Evolutionary conservation across 495 filamentous ascomycete species (phyloP).

Genomic region (Aspergillus baeticus): DNA sequence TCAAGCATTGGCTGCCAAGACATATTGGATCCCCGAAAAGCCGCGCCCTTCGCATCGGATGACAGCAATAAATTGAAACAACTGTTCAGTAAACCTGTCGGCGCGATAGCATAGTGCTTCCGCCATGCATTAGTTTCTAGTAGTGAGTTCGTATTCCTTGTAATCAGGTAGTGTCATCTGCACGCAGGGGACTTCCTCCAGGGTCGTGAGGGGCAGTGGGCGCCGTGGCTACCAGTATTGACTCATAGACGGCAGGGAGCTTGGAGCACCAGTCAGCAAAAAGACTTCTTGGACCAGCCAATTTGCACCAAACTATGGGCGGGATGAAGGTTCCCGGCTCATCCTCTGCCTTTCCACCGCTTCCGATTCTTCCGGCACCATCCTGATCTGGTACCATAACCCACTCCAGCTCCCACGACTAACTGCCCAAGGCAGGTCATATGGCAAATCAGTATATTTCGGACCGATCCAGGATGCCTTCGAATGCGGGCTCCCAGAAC

Average conservation of each 20-base stretch:
- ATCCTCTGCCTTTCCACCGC: conserved; percentile 14
- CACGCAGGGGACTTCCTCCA: no score
- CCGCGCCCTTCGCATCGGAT: not conserved
- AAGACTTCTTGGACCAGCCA: not conserved
- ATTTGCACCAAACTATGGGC: conserved; percentile 2
- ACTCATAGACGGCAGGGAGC: not conserved
- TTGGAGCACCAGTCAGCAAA: not conserved
- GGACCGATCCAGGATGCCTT: conserved; percentile 9
- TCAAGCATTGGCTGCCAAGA: conserved; percentile 22
- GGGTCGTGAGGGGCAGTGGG: no score
- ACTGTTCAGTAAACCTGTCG: not conserved
- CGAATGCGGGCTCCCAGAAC: conserved; percentile 1
- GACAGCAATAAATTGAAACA: not conserved
- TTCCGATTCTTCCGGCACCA: conserved; percentile 25
- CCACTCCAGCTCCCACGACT: conserved; percentile 21
- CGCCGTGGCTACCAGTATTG: not conserved
- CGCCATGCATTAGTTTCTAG: no score
- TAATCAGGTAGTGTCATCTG: no score
- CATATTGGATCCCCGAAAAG: not conserved
- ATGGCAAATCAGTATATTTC: conserved; percentile 22
- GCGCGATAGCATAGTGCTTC: no score
- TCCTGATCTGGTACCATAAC: conserved; percentile 25
- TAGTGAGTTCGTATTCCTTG: no score
- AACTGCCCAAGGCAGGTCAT: conserved; percentile 24
- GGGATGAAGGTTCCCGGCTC: not conserved